These are phyloP conservation scores for Colletotrichum navitas DNA, from an alignment of 2,329 filamentous ascomycete species.

Conservation along the genomic window DNA sequence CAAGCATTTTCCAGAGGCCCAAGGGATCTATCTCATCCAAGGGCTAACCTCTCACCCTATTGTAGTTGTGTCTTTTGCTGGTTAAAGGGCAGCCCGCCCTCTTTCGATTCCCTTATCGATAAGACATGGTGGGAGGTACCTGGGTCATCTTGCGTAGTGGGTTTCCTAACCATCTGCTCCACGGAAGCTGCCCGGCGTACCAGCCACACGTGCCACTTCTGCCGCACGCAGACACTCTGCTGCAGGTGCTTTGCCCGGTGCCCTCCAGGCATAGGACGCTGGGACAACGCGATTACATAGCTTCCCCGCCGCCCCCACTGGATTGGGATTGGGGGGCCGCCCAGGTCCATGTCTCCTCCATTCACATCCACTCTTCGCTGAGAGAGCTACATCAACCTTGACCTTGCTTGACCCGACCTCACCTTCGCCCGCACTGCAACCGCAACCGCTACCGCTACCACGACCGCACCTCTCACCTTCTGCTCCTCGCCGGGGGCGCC, in stretches of 20 bases:
- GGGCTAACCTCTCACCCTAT: neutral
- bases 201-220: constrained; percentile 27
- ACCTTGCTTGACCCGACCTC: constrained; percentile 16
- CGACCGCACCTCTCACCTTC: constrained; percentile 1
- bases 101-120: neutral
- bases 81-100: neutral
- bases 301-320: constrained; percentile 36
- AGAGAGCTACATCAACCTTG: constrained; percentile 14
- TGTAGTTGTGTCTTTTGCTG: neutral
- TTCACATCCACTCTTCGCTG: constrained; percentile 11
- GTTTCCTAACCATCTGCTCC: constrained; percentile 11
- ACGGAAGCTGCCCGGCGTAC: neutral
- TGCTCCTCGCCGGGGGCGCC: neutral
- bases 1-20: neutral
- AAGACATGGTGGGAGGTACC: neutral
- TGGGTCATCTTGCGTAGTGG: neutral
- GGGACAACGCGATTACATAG: constrained; percentile 37
- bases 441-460: neutral
- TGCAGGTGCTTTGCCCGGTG: neutral
- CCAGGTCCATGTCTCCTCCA: constrained; percentile 13
- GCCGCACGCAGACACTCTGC: constrained; percentile 3
- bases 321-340: constrained; percentile 28
- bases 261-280: constrained; percentile 6
- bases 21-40: neutral
- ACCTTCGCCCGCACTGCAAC: neutral